Conservation (phyloP, 2,329 filamentous ascomycete species). For the Aureobasidium sp. region DNA sequence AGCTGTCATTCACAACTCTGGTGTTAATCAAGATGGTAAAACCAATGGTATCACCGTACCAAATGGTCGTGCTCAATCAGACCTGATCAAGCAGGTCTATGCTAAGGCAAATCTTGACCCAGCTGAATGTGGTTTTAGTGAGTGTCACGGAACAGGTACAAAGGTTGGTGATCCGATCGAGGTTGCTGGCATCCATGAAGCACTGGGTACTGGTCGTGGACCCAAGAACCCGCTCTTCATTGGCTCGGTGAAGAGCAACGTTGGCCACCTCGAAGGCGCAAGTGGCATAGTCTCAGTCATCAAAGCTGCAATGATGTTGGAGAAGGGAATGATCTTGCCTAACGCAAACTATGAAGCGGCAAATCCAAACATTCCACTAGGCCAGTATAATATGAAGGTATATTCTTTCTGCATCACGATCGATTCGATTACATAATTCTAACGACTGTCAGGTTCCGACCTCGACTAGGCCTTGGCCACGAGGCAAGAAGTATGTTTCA, state of each 20-base stretch:
- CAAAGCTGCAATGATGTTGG: slow-evolving; percentile 26
- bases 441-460: neutral
- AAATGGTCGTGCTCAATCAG: slow-evolving; percentile 30
- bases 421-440: neutral
- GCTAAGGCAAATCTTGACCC: slow-evolving; percentile 30
- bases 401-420: neutral
- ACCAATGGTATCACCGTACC: slow-evolving; percentile 37
- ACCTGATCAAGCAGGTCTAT: slow-evolving; percentile 33
- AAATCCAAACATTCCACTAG: neutral
- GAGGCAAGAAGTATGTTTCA: slow-evolving; percentile 12
- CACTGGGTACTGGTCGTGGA: slow-evolving; percentile 14
- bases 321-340: slow-evolving; percentile 24
- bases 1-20: slow-evolving; percentile 31
- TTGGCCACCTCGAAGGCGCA: slow-evolving; percentile 46
- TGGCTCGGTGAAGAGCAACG: slow-evolving; percentile 25
- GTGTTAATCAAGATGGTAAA: slow-evolving; percentile 33
- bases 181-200: slow-evolving; percentile 23
- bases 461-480: neutral
- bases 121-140: slow-evolving; percentile 18
- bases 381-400: slow-evolving; percentile 7
- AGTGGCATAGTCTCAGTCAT: slow-evolving; percentile 38
- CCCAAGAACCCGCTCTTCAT: slow-evolving; percentile 6
- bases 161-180: slow-evolving; percentile 24
- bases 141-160: slow-evolving; percentile 27
- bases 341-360: slow-evolving; percentile 12